Base-by-base conservation (phyloP, 257 asterid genomes). In the Phtheirospermum japonicum region DNA sequence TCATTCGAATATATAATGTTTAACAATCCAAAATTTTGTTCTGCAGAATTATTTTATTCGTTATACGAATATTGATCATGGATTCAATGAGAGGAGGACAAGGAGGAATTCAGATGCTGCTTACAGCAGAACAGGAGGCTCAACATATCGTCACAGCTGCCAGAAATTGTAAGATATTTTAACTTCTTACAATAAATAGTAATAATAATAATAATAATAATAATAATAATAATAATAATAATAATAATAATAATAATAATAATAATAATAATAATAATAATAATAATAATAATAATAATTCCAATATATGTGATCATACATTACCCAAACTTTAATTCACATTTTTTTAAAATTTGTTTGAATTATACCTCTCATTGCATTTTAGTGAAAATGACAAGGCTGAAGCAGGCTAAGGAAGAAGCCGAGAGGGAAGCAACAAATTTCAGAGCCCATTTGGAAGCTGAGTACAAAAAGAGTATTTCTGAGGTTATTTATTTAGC, bases 91-190 rank as follows among this genome's bases (percentile, higher is more conserved):
- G 86, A 75, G 91, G 92, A 45, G 94, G 92, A 40, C 96, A 85
- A 76, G 94, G 94, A 50, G 93, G 98, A 61, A 91, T 91, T 59
- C 98, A 91, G 67, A 88, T 91, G 98, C 81, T 91, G 19, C 83
- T 88, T 2, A 75, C 82, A 16, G 96, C 96, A 2, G 96, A 91
- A 65, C 86, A 85, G 26, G 98, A 91, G 68, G 98, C 96, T 17
- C 98, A 88, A 69, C 96, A 83, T 43, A 88, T 88, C 57, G 92
- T 91, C 7, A 50, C 86, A 23, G 78, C 86, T 31, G 96, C 96
- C 12, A 86, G 88, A 76, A 88, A 81, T 59, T 63, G 98, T 91
- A 59, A 51, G n/a, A 4, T 7, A 19, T 67, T 49, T 20, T 7
- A 17, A 46, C 14, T 14, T 46, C 5, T 13, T 46, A 4, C 5